Evolutionary conservation across 1,284 basidiomycete genomes (phyloP).

Genomic region (Fistulinella cinereoalba): DNA sequence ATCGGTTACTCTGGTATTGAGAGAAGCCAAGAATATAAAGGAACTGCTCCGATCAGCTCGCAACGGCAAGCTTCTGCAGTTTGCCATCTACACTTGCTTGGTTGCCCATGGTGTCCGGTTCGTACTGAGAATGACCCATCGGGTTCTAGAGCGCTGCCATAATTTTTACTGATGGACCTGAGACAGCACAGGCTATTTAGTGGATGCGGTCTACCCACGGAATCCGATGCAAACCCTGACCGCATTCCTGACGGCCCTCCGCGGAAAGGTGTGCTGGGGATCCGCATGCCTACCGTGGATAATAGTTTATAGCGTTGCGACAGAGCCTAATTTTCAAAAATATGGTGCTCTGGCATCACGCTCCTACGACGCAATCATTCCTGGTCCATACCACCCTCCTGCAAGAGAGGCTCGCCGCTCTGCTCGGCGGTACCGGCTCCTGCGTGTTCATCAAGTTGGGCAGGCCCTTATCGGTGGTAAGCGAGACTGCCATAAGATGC

Average conservation of each 20-base stretch:
- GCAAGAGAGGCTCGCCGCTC: conserved; percentile 6
- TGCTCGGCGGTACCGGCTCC: conserved; percentile 3
- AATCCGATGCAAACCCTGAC: conserved; percentile 18
- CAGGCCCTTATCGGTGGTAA: conserved; percentile 19
- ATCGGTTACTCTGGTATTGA: conserved; percentile 19
- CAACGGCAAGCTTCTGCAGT: conserved; percentile 11
- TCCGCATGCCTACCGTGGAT: not conserved
- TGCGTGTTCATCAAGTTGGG: conserved; percentile 24
- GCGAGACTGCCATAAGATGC: conserved; percentile 2
- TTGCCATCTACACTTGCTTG: conserved; percentile 26
- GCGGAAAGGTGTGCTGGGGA: conserved; percentile 23
- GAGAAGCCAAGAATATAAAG: conserved; percentile 6
- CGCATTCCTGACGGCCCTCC: conserved; percentile 19
- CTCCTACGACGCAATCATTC: conserved; percentile 44
- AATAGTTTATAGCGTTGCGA: not conserved
- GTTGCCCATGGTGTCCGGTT: conserved; percentile 30
- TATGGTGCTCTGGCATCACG: conserved; percentile 42
- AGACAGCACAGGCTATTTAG: conserved; percentile 26
- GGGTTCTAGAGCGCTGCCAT: not conserved
- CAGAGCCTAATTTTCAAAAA: conserved; percentile 31
- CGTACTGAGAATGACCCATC: conserved; percentile 5
- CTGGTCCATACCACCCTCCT: conserved; percentile 37
- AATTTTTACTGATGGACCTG: not conserved
- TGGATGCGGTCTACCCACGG: conserved; percentile 24
- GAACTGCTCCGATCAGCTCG: conserved; percentile 7